Conservation (phyloP, 176 grass and related monocot genomes). For the Triticum urartu region DNA sequence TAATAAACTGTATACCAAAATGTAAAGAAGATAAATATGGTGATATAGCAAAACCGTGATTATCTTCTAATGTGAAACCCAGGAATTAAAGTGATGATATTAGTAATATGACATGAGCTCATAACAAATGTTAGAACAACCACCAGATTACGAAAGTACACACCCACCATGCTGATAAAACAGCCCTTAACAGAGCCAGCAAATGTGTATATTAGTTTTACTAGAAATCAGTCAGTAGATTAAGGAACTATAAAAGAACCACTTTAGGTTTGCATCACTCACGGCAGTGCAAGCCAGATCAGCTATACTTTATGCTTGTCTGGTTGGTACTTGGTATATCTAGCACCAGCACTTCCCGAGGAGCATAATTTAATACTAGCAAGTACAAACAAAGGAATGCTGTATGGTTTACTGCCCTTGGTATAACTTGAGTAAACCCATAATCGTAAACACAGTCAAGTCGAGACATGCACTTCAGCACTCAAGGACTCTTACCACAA, state of each 20-base stretch:
- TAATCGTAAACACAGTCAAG: neutral
- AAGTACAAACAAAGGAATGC: neutral
- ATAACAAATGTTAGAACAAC: slow-evolving; percentile 12
- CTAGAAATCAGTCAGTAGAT: neutral
- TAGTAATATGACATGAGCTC: neutral
- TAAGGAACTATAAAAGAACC: slow-evolving; percentile 6
- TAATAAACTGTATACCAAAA: neutral
- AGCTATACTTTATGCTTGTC: neutral
- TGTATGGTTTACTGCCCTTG: neutral
- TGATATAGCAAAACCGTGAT: slow-evolving; percentile 7
- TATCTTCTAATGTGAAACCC: neutral
- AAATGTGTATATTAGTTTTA: slow-evolving; percentile 9
- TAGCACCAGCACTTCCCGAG: neutral
- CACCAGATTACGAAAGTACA: neutral
- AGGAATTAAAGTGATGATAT: slow-evolving; percentile 13
- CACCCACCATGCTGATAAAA: neutral
- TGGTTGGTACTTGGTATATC: slow-evolving; percentile 7
- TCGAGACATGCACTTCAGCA: neutral
- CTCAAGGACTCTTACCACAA: slow-evolving; percentile 65
- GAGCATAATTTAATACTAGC: slow-evolving; percentile 4
- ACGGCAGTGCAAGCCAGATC: slow-evolving; percentile 15
- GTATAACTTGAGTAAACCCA: neutral
- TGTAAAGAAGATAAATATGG: slow-evolving; percentile 2
- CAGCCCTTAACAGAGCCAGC: slow-evolving; percentile 5
- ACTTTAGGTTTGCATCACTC: slow-evolving; percentile 5